These are phyloP conservation scores for Microbotryum scabiosae DNA, from an alignment of 1,284 basidiomycete genomes.

Conservation along the genomic window DNA sequence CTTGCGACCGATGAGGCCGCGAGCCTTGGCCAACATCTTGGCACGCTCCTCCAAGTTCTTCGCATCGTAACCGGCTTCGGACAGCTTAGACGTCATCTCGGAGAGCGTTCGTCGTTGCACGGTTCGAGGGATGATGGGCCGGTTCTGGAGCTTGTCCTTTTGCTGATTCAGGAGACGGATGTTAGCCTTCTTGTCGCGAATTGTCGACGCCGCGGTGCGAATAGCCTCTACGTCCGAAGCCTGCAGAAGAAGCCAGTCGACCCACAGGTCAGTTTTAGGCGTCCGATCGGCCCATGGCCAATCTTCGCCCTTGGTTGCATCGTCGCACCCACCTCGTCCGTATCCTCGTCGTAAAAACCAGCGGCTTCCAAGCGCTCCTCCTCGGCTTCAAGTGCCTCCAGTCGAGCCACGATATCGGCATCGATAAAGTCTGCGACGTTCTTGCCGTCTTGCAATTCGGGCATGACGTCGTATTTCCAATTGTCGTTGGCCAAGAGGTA, in stretches of 20 bases:
- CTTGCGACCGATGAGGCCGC: slow-evolving; percentile 61
- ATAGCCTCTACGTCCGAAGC: slow-evolving; percentile 83
- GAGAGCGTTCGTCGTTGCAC: slow-evolving; percentile 72
- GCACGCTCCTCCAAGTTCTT: slow-evolving; percentile 81
- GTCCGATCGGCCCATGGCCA: not conserved
- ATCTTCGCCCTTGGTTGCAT: no score
- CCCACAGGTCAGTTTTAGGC: not conserved
- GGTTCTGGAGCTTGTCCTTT: slow-evolving; percentile 83
- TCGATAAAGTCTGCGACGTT: slow-evolving; percentile 99
- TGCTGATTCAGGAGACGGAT: slow-evolving; percentile 71
- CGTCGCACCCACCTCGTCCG: slow-evolving; percentile 54
- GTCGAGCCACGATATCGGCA: slow-evolving; percentile 92
- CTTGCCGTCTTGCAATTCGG: slow-evolving; percentile 96
- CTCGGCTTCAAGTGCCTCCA: slow-evolving; percentile 94
- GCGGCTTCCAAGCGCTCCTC: slow-evolving; percentile 88
- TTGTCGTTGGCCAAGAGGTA: slow-evolving; percentile 83
- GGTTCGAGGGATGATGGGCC: slow-evolving; percentile 73
- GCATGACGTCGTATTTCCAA: slow-evolving; percentile 94
- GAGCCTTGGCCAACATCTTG: slow-evolving; percentile 66
- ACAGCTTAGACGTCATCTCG: slow-evolving; percentile 73
- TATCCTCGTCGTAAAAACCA: slow-evolving; percentile 83
- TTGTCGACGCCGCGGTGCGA: slow-evolving; percentile 61
- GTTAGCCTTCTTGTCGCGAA: slow-evolving; percentile 52
- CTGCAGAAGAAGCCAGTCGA: slow-evolving; percentile 37
- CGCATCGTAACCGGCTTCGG: slow-evolving; percentile 80